Evolutionary conservation across 2,329 filamentous ascomycete genomes (phyloP).

Genomic region (Rhynchosporium agropyri): DNA sequence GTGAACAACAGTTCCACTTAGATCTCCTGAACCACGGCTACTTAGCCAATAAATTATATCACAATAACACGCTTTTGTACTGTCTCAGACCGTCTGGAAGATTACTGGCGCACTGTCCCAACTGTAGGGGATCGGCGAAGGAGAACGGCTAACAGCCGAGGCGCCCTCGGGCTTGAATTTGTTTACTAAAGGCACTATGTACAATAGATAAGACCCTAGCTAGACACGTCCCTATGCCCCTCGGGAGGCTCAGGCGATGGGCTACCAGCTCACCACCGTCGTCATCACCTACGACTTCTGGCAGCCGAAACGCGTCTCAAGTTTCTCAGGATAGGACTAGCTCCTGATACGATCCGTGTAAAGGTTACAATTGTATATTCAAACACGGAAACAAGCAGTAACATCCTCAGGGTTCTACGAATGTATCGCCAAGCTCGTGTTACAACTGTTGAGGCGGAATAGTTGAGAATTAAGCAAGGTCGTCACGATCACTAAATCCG

Average conservation of each 20-base stretch:
- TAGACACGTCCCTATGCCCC: neutral
- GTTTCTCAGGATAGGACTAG: no score
- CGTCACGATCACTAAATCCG: no score
- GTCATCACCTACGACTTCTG: no score
- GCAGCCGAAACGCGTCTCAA: no score
- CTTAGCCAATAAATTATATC: neutral
- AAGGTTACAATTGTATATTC: no score
- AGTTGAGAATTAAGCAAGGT: no score
- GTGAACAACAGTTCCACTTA: no score
- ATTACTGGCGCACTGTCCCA: neutral
- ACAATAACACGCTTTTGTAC: neutral
- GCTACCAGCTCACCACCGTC: neutral
- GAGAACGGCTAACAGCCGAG: neutral
- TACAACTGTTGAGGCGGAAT: no score
- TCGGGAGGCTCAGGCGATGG: neutral
- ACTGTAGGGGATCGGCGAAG: neutral
- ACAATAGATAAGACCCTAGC: neutral
- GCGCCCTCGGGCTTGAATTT: neutral
- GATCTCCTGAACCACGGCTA: neutral
- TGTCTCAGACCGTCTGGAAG: neutral
- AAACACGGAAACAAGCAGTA: no score
- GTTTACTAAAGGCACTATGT: neutral
- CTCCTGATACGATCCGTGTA: no score
- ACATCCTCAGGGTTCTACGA: no score
- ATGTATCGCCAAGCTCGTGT: no score